A percentile compares a stretch with the other conserved stretches of the same genome.
Conservation (phyloP, 192 early-diverging fungal species). For the Entomortierella parvispora region DNA sequence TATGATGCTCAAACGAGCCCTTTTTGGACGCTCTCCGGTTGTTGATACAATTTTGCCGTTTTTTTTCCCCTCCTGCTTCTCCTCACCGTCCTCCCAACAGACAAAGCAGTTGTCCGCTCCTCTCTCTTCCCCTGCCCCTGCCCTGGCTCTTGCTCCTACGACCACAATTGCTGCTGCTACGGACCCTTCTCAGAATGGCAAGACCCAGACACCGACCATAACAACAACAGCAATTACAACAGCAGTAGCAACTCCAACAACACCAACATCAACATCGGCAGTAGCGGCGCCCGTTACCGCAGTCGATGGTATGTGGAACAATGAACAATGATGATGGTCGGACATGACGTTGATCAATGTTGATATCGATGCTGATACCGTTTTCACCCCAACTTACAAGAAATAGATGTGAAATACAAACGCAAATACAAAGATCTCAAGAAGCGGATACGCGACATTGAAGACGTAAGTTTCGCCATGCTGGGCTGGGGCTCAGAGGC, state of each 20-base stretch:
- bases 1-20: background rate
- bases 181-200: too few species aligned
- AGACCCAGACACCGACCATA: too few species aligned
- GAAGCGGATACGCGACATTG: slow-evolving; percentile 60
- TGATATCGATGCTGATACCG: too few species aligned
- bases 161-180: too few species aligned
- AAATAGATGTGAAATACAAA: slow-evolving; percentile 45
- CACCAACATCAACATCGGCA: too few species aligned
- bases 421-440: slow-evolving; percentile 62
- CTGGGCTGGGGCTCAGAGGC: too few species aligned
- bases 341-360: too few species aligned
- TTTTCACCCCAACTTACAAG: background rate
- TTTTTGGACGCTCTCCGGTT: background rate
- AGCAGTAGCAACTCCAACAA: background rate
- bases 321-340: too few species aligned
- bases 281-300: background rate
- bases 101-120: background rate
- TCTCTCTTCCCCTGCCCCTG: background rate
- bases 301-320: too few species aligned
- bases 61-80: background rate
- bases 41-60: background rate
- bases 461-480: slow-evolving; percentile 55
- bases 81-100: background rate
- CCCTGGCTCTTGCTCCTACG: too few species aligned
- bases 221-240: too few species aligned